Conservation (phyloP, 2,329 filamentous ascomycete genomes). For the Ilyonectria mors-panacis region DNA sequence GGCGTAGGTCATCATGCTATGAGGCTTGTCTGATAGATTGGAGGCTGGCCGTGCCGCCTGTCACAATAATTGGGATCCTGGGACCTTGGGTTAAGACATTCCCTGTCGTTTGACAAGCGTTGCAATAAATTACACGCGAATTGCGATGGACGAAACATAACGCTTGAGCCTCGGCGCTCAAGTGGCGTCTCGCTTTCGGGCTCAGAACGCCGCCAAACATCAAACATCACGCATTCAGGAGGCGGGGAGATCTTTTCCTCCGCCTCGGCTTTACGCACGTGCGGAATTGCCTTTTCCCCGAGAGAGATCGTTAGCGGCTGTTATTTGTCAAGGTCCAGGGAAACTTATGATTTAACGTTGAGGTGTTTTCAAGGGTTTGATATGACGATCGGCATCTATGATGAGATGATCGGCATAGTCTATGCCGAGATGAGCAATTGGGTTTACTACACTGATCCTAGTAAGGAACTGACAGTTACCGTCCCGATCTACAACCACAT, state of each 20-base stretch:
- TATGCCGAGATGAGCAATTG: slow-evolving; percentile 26
- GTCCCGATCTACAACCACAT: not conserved
- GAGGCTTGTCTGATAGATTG: no score
- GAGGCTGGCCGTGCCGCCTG: no score
- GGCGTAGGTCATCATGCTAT: no score
- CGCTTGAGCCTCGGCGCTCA: not conserved
- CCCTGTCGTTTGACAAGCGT: not conserved
- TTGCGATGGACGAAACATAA: not conserved
- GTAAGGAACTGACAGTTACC: slow-evolving; percentile 21
- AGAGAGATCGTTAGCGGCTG: not conserved
- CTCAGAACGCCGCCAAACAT: not conserved
- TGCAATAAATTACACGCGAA: not conserved
- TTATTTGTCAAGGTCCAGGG: not conserved
- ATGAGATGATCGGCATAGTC: slow-evolving; percentile 32
- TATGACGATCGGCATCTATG: slow-evolving; percentile 18
- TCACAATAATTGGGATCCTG: no score
- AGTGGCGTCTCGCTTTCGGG: not conserved
- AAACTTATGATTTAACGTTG: not conserved
- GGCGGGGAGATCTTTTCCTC: not conserved
- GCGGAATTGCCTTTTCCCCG: not conserved
- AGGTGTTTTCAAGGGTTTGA: slow-evolving; percentile 10
- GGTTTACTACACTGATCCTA: slow-evolving; percentile 13
- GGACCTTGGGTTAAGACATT: no score
- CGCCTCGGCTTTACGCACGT: not conserved
- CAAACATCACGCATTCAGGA: not conserved